Base-by-base conservation (phyloP, 1,139 yeast species). In the Sugiyamaella paludigena region DNA sequence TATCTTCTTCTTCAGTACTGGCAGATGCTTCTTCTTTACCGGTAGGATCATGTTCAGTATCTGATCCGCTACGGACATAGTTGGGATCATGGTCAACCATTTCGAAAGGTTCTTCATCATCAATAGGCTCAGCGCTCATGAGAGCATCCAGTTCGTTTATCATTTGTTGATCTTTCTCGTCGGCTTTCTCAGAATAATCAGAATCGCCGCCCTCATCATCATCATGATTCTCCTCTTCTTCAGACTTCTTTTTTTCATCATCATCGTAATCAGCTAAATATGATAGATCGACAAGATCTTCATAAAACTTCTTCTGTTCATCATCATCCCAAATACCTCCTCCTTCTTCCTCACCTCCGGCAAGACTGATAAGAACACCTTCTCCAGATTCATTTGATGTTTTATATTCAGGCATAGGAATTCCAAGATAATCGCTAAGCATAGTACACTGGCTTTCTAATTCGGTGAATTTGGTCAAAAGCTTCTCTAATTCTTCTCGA, bases 231-330 rank as follows among this genome's bases (percentile, higher is more conserved):
- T 47, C 48, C 30, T 46, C 41, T 13, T 40, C 56, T 5, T 50
- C 56, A 6, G 52, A 41, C 29, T 24, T 19, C 34, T 49, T 45
- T 15, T 49, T 48, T 19, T 55, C 56, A 29, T 32, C 40, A 28
- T 53, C 57, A 36, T 57, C 49, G 30, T 34, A 15, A 12, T 43
- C 50, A 16, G 64, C 53, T 19, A 54, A 39, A 9, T 56, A 49
- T 9, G 59, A 51, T 4, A 73, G 43, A 38, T 66, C 68, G 3
- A 80, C 75, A 33, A 74, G 61, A 27, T 60, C 72, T 58, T 68
- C 78, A 62, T 88, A 88, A 62, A 87, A 87, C 50, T 70, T 73
- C 53, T 77, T 75, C 35, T 78, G 81, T 39, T 81, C 85, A 11
- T 79, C 77, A 52, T 77, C 83, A 41, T 79, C 85, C 95, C 95